Percentiles rank a stretch among this genome's conserved stretches.
phyloP scores from a whole-genome alignment of 2,329 filamentous ascomycete species.

The Orbilia javanica region DNA sequence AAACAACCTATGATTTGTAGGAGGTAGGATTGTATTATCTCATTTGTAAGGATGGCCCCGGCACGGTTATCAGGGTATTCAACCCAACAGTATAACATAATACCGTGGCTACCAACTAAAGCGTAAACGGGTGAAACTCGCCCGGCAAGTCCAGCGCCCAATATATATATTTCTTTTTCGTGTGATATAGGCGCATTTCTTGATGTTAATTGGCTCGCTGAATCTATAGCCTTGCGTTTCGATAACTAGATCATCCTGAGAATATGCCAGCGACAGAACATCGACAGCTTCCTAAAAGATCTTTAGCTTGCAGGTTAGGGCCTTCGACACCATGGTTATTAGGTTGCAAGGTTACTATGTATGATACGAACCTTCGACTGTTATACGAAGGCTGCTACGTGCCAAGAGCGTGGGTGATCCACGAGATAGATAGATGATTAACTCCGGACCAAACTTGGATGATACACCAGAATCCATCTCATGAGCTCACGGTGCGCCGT shows the following conservation, averaged over 20 bases:
- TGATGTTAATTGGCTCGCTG: neutral
- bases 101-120: too few species aligned
- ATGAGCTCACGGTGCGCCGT: neutral
- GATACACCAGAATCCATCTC: too few species aligned
- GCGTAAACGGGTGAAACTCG: too few species aligned
- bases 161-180: neutral
- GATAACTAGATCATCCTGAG: neutral
- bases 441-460: neutral
- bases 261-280: neutral
- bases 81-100: too few species aligned
- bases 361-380: conserved; percentile 4
- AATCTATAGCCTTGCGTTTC: neutral
- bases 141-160: too few species aligned
- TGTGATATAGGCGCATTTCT: neutral
- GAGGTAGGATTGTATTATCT: too few species aligned
- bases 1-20: too few species aligned
- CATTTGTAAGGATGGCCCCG: too few species aligned
- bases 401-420: conserved; percentile 24
- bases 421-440: conserved; percentile 11
- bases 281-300: conserved; percentile 38
- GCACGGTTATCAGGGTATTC: too few species aligned
- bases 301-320: neutral
- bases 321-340: conserved; percentile 28
- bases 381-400: conserved; percentile 34
- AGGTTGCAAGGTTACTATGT: conserved; percentile 6